These are phyloP conservation scores for Botrytis aclada DNA, from an alignment of 2,329 filamentous ascomycete species.

Conservation along the genomic window DNA sequence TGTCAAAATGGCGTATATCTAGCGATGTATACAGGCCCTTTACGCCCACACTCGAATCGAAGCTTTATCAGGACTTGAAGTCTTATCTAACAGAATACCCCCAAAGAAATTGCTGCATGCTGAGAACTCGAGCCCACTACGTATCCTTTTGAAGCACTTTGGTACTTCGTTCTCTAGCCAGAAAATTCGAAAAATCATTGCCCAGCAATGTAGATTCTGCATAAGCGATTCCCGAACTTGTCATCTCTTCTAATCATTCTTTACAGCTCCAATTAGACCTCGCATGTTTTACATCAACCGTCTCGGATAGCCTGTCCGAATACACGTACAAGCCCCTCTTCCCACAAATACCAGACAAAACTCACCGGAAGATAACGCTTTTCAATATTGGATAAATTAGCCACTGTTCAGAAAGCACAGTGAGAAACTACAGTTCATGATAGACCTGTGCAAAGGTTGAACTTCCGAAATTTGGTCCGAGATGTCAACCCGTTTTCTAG, in stretches of 20 bases:
- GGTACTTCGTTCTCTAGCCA: not conserved
- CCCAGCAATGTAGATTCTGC: fast-evolving
- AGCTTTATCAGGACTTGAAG: not conserved
- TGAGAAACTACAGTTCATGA: too few species aligned
- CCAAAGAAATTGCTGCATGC: not conserved
- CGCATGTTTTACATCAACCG: fast-evolving
- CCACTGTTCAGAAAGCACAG: too few species aligned
- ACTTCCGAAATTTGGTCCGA: not conserved
- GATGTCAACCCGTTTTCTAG: too few species aligned
- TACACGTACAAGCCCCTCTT: too few species aligned
- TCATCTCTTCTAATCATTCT: too few species aligned
- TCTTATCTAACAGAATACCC: too few species aligned
- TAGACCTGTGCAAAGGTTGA: too few species aligned
- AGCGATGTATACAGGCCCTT: too few species aligned
- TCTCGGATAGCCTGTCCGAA: not conserved
- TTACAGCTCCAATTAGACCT: not conserved
- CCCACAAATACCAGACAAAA: not conserved
- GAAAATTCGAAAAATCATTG: not conserved
- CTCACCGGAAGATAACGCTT: too few species aligned
- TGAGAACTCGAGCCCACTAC: not conserved
- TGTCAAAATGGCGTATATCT: too few species aligned
- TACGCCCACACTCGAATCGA: fast-evolving
- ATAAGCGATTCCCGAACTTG: too few species aligned
- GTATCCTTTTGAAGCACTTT: not conserved
- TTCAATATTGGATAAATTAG: too few species aligned